These are phyloP conservation scores for Penicillium janthinellum DNA, from an alignment of 2,329 filamentous ascomycete genomes.

Conservation along the genomic window DNA sequence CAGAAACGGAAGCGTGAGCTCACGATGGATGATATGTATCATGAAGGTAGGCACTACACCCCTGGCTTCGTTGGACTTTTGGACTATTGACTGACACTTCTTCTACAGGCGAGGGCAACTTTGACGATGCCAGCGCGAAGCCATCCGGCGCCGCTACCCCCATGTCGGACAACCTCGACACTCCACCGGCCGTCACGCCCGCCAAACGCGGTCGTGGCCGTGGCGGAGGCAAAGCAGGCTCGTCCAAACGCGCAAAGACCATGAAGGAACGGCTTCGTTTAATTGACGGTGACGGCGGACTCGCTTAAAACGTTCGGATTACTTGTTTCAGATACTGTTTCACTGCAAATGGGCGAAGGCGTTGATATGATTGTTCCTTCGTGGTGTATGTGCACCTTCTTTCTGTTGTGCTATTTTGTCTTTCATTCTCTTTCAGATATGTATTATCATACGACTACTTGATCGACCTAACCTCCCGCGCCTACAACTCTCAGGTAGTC, in stretches of 20 bases:
- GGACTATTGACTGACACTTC: slow-evolving; percentile 11
- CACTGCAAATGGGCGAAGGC: slow-evolving; percentile 22
- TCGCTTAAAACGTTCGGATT: slow-evolving; percentile 23
- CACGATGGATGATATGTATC: slow-evolving; percentile 93
- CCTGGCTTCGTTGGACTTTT: background rate
- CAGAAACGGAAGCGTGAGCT: slow-evolving; percentile 63
- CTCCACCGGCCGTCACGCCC: slow-evolving; percentile 37
- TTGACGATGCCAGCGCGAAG: slow-evolving; percentile 82
- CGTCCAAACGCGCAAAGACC: slow-evolving; percentile 63
- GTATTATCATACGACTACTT: slow-evolving; percentile 30
- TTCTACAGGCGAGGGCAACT: slow-evolving; percentile 85
- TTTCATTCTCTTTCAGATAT: slow-evolving; percentile 18
- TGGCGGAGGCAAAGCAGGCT: slow-evolving; percentile 54
- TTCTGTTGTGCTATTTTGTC: slow-evolving; percentile 19
- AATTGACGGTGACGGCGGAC: slow-evolving; percentile 48
- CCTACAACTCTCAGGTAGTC: background rate
- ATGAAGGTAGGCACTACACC: slow-evolving; percentile 74
- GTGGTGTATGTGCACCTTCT: slow-evolving; percentile 6
- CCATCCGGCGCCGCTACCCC: slow-evolving; percentile 85
- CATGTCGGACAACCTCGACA: slow-evolving; percentile 56
- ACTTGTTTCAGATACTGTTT: slow-evolving; percentile 19
- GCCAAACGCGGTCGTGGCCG: slow-evolving; percentile 62
- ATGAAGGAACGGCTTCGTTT: slow-evolving; percentile 54
- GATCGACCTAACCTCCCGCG: background rate
- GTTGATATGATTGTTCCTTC: slow-evolving; percentile 18